These are phyloP conservation scores for Vitis hybrid DNA, from an alignment of 177 flowering plant genomes.

Conservation along the genomic window DNA sequence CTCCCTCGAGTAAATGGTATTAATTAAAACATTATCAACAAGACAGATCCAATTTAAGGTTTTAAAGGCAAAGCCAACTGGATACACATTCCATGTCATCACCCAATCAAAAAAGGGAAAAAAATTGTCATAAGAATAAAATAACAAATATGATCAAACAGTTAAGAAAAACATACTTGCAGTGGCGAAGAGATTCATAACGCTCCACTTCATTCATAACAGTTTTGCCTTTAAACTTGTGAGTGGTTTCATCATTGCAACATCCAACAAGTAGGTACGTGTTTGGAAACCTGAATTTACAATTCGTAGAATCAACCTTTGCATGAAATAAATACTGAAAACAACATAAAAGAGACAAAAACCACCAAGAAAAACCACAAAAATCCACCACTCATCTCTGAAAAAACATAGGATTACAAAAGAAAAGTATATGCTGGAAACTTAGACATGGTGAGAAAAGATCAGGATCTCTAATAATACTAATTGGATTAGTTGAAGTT, in stretches of 20 bases:
- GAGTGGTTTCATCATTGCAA: conserved; percentile 80
- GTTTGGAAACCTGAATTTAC: conserved; percentile 70
- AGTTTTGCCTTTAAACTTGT: conserved; percentile 84
- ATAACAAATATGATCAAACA: background rate
- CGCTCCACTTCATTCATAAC: conserved; percentile 83
- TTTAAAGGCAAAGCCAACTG: no score
- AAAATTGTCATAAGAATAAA: background rate
- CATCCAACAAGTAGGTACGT: conserved; percentile 87
- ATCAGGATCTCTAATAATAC: no score
- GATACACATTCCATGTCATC: no score
- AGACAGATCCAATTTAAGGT: no score
- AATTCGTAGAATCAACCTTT: background rate
- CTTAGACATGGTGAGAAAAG: no score
- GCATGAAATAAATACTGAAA: background rate
- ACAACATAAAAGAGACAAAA: background rate
- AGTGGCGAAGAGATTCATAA: conserved; percentile 90
- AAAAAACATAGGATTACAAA: no score
- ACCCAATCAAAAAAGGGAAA: no score
- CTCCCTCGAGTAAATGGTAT: background rate
- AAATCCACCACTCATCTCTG: background rate
- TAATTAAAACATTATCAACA: no score
- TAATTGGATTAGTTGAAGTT: no score
- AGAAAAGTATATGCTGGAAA: no score
- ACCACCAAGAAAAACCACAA: background rate
- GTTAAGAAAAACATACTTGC: conserved; percentile 50